Base-by-base conservation (phyloP, 2,329 filamentous ascomycete genomes). In the Diatrype stigma region DNA sequence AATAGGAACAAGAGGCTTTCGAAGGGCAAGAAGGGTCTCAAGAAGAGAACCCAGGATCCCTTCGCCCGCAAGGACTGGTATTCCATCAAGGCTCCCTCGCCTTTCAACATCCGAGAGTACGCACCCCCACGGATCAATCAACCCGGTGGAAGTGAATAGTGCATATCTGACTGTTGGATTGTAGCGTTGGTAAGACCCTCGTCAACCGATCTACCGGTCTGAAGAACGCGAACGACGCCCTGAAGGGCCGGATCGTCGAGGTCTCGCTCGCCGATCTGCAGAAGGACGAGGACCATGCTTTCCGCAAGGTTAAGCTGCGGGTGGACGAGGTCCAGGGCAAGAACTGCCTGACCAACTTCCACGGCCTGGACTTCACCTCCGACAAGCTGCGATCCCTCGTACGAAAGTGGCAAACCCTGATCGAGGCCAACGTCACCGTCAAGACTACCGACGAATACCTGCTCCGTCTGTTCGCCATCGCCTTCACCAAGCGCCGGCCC, bases 381-480 rank as follows among this genome's bases (percentile, higher is more conserved):
- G 94, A 99, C 86, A 99, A 99, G 86, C 88, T 99, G 69, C 90
- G 94, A 73, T 97, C 94, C 60, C 87, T 99, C 63, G 94, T 99
- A 68, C 92, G 94, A 81, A 99, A 99, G 84, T 99, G 94, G 94
- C 94, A 99, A 80, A 87, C 92, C 60, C 84, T 99, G 71, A 97
- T 99, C 67, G 94, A 99, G 86, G 94, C 94, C 82, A 99, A 99
- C 77, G 86, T 97, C 71, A 96, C 95, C 63, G 92, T 99, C 83
- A 97, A 97, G 89, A 97, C 94, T 69, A 97, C 94, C 74, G 94
- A 99, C 74, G 94, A 99, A 80, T 97, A 99, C 84, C 92, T 97
- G 74, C 85, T 99, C 79, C 90, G 94, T 70, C 87, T 99, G 67
- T 99, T 99, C 82, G 90, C 90, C 75, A 99, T 99, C 67, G 94